Conservation (phyloP, 208 protist genomes). For the Leishmania amazonensis region DNA sequence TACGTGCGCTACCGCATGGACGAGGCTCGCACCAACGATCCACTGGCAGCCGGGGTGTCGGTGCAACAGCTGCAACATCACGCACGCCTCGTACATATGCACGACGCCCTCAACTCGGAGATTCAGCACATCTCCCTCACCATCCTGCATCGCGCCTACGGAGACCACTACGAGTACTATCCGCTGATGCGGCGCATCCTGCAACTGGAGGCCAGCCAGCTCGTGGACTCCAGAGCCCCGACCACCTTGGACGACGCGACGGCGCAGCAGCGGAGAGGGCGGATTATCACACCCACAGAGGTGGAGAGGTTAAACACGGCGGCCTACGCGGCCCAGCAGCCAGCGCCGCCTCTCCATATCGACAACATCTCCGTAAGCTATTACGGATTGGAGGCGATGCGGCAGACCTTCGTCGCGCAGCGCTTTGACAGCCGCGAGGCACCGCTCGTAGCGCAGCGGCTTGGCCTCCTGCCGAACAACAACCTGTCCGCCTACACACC, state of each 20-base stretch:
- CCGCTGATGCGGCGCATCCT: constrained; percentile 34
- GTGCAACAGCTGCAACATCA: constrained; percentile 37
- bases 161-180: constrained; percentile 80
- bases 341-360: constrained; percentile 30
- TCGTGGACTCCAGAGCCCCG: constrained; percentile 24
- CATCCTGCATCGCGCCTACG: constrained; percentile 46
- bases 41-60: constrained; percentile 47
- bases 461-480: constrained; percentile 22
- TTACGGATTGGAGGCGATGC: constrained; percentile 36
- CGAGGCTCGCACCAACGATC: constrained; percentile 24
- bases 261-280: constrained; percentile 6
- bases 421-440: constrained; percentile 26
- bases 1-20: constrained; percentile 38
- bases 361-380: constrained; percentile 52
- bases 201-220: constrained; percentile 6
- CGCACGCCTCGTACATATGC: constrained; percentile 21
- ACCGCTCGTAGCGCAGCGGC: constrained; percentile 20
- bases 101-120: constrained; percentile 25
- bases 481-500: constrained; percentile 19
- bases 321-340: constrained; percentile 4
- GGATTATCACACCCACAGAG: constrained; percentile 12
- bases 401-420: constrained; percentile 36
- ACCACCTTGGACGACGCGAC: constrained; percentile 1
- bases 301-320: constrained; percentile 4
- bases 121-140: constrained; percentile 40